Base-by-base conservation (phyloP, 164 flowering plant species). In the Macadamia integrifolia region DNA sequence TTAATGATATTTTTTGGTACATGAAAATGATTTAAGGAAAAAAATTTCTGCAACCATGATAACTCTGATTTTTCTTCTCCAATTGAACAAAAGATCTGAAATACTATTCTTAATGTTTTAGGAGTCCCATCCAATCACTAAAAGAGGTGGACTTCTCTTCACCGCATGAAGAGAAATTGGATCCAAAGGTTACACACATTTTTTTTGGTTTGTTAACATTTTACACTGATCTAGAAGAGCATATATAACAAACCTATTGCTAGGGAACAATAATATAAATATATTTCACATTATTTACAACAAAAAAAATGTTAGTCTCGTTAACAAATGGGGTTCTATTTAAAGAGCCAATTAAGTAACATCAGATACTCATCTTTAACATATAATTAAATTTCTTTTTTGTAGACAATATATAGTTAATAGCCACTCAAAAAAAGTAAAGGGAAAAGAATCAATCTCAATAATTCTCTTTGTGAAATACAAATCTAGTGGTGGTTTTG, bases 391-490 rank as follows among this genome's bases (percentile, higher is more conserved):
- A 23, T 23, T 23, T 23, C 23, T 23, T 23, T 23, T 23, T 23
- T 23, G 23, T 23, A 23, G 68, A 66, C 60, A 4, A 42, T 66
- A 23, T 23, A 8, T 44, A 52, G 14, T 44, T 66, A 42, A 58
- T 53, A 18, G 35, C 60, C 31, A 49, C 60, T 6, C 55, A 23
- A 49, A 52, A 61, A 30, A 55, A 23, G 23, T 23, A 23, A 23
- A 23, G 23, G 23, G 35, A 44, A 1, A 28, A 0, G 42, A 57
- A 49, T 3, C 44, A 6, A 18, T 61, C 5, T 35, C 69, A 85
- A 66, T 72, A 81, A 62, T 78, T 74, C 69, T 85, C 88, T 62
- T 83, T 85, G 80, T 85, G 88, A 61, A 85, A 85, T 15, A 83
- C 81, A 74, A 85, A 85, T 82, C 88, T 80, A 1, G 86, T 85